phyloP scores from a whole-genome alignment of 345 rosid species.

The Clausena lansium region DNA sequence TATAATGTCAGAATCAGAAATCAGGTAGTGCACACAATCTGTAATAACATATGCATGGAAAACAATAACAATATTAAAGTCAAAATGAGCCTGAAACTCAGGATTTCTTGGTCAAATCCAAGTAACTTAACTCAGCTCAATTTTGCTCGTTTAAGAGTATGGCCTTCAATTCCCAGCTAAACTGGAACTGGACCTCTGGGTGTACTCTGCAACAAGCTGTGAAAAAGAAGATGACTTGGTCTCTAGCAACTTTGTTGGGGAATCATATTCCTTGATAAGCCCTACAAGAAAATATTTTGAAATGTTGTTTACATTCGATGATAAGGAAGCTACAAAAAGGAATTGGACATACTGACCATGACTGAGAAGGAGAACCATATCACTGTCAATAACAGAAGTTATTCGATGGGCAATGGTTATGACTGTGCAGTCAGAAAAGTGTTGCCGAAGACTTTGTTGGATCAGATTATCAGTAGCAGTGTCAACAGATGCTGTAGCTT shows the following conservation, averaged over 20 bases:
- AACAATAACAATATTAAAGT: neutral
- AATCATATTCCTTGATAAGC: conserved; percentile 60
- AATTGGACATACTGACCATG: conserved; percentile 39
- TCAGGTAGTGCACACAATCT: too few relatives aligned
- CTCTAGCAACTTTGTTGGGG: conserved; percentile 57
- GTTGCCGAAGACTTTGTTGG: conserved; percentile 63
- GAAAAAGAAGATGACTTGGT: conserved; percentile 66
- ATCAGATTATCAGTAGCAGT: conserved; percentile 82
- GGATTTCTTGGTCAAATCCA: neutral
- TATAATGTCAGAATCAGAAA: too few relatives aligned
- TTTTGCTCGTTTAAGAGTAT: neutral
- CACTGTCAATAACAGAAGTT: conserved; percentile 81
- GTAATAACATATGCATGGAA: neutral
- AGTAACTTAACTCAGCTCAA: neutral
- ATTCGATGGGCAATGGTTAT: conserved; percentile 84
- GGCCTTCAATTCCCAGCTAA: neutral
- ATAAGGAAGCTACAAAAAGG: neutral
- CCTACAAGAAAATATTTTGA: conserved; percentile 36
- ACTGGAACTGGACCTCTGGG: conserved; percentile 49
- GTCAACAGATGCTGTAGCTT: conserved; percentile 90
- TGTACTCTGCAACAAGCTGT: conserved; percentile 71
- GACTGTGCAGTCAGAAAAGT: conserved; percentile 65
- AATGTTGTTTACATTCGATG: neutral
- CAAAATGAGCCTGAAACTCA: neutral
- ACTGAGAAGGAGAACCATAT: conserved; percentile 73